phyloP scores from a whole-genome alignment of 176 grass and related monocot species.

The Cymbopogon citratus region DNA sequence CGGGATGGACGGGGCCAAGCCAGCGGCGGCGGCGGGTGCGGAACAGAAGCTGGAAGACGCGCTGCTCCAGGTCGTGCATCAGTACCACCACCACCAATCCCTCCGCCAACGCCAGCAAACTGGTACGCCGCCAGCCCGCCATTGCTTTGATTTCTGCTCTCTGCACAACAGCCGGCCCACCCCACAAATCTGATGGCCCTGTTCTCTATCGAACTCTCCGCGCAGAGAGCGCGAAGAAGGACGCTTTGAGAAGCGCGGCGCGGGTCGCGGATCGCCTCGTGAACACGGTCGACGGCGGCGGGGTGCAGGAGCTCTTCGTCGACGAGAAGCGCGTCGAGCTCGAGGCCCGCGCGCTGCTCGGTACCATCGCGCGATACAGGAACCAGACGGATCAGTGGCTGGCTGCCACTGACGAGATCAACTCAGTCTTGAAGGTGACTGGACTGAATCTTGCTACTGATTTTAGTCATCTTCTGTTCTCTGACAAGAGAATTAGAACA shows the following conservation, averaged over 20 bases:
- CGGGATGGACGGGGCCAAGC: constrained; percentile 42
- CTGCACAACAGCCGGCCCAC: too few species aligned
- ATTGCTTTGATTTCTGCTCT: too few species aligned
- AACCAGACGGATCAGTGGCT: too few species aligned
- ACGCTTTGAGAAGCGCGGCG: constrained; percentile 39
- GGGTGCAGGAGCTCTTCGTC: constrained; percentile 65
- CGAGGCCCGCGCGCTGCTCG: constrained; percentile 57
- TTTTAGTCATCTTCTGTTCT: too few species aligned
- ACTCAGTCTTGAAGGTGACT: too few species aligned
- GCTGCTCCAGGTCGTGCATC: constrained; percentile 56
- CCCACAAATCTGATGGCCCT: too few species aligned
- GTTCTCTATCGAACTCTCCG: background rate
- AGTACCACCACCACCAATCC: constrained; percentile 53
- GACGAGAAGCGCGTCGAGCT: constrained; percentile 69
- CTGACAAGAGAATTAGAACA: too few species aligned
- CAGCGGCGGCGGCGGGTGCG: constrained; percentile 4
- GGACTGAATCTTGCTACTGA: too few species aligned
- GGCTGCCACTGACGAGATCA: too few species aligned
- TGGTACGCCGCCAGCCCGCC: constrained; percentile 16
- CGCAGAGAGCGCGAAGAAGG: constrained; percentile 59
- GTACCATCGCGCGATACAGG: background rate
- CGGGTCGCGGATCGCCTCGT: constrained; percentile 54
- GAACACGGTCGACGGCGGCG: constrained; percentile 44
- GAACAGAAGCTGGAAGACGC: constrained; percentile 56
- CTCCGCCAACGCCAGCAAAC: constrained; percentile 55